Conservation (phyloP, 139 green algal genomes). For the Volvox reticuliferus region DNA sequence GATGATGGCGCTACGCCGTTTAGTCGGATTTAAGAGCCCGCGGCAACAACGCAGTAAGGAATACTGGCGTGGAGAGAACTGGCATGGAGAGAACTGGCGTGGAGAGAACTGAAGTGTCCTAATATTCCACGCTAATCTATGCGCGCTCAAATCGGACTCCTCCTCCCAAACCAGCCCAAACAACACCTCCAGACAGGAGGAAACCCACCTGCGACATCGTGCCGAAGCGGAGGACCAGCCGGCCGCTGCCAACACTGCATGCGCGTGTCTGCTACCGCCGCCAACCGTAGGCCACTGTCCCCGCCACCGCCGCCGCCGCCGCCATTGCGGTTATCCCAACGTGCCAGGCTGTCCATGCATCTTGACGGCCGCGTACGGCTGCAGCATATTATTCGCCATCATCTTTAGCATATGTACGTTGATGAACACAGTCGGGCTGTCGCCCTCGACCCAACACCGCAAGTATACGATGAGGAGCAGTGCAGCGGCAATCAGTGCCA, state of each 20-base stretch:
- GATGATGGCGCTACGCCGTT: no score
- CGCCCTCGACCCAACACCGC: no score
- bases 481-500: not conserved
- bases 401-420: slow-evolving; percentile 36
- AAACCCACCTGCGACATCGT: not conserved
- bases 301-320: not conserved
- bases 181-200: no score
- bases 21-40: no score
- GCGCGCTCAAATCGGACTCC: no score
- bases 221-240: not conserved
- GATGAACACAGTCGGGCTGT: not conserved
- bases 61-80: no score
- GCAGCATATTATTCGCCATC: not conserved
- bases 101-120: no score
- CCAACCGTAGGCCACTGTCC: not conserved
- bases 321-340: not conserved
- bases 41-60: no score
- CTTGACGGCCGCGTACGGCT: not conserved
- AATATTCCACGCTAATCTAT: no score
- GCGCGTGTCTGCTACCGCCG: not conserved
- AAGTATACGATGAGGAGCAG: not conserved
- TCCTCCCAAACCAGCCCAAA: no score
- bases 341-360: not conserved
- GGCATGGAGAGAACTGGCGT: no score
- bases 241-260: not conserved